phyloP scores from a whole-genome alignment of 768 basidiomycete species.

The Chalciporus piperatus region DNA sequence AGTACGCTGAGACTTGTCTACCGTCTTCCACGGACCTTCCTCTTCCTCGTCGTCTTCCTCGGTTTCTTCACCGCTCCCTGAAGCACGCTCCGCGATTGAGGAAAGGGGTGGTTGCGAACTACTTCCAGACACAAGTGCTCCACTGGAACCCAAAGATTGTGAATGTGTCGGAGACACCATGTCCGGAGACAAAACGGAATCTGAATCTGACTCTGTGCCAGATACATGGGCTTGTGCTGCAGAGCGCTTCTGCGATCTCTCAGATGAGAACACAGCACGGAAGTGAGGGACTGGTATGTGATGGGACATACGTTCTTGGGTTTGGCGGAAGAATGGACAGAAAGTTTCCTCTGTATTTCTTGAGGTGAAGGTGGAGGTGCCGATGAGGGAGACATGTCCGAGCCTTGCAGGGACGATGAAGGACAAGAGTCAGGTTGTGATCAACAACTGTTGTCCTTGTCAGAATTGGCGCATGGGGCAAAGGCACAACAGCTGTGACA shows the following conservation, averaged over 20 bases:
- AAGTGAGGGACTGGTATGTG: background rate
- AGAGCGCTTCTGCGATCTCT: constrained; percentile 28
- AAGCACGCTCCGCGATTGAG: constrained; percentile 74
- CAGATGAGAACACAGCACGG: constrained; percentile 15
- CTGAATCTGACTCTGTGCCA: constrained; percentile 85
- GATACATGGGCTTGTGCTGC: constrained; percentile 44
- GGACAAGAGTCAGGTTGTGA: constrained; percentile 11
- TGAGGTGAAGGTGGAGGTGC: constrained; percentile 74
- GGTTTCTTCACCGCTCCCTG: constrained; percentile 72
- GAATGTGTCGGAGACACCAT: constrained; percentile 36
- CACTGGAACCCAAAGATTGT: constrained; percentile 34
- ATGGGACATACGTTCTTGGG: constrained; percentile 43
- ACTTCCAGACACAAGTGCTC: constrained; percentile 29
- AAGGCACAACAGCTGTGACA: background rate
- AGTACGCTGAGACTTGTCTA: constrained; percentile 40
- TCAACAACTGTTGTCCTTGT: constrained; percentile 9
- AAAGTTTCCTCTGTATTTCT: constrained; percentile 84
- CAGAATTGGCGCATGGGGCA: constrained; percentile 1
- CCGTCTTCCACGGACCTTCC: constrained; percentile 62
- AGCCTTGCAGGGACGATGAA: background rate
- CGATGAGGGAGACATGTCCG: constrained; percentile 27
- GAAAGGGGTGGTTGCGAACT: constrained; percentile 54
- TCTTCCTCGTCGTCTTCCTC: constrained; percentile 73
- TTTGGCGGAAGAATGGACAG: constrained; percentile 62
- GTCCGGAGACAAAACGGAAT: constrained; percentile 64